These are phyloP conservation scores for Alternaria metachromatica DNA, from an alignment of 2,329 filamentous ascomycete species.

Conservation along the genomic window DNA sequence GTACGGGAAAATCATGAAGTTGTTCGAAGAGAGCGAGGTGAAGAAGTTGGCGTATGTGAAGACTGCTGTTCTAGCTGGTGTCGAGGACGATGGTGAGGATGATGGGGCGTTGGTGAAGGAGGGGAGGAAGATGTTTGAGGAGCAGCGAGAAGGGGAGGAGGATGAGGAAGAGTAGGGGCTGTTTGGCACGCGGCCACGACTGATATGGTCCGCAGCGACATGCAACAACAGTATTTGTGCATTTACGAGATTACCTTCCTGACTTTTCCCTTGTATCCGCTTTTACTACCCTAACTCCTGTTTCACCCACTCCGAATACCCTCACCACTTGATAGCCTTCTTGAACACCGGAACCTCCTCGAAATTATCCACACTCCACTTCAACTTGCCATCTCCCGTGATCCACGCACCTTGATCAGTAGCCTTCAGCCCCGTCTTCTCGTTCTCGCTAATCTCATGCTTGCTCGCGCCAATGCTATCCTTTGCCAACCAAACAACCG, in stretches of 20 bases:
- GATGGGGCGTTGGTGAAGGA: conserved; percentile 2
- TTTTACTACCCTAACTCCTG: background rate
- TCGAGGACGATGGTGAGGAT: conserved; percentile 8
- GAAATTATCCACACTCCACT: conserved; percentile 42
- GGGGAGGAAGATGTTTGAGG: conserved; percentile 21
- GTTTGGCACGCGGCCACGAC: background rate
- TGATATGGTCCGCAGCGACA: background rate
- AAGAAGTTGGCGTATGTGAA: conserved; percentile 14
- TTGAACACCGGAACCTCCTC: conserved; percentile 44
- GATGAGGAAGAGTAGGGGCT: background rate
- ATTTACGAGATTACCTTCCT: background rate
- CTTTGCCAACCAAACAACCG: conserved; percentile 43
- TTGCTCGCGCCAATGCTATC: conserved; percentile 44
- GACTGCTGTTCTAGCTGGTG: conserved; percentile 14
- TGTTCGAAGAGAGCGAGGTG: conserved; percentile 16
- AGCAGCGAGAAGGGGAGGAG: background rate
- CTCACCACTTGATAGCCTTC: conserved; percentile 37
- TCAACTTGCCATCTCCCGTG: conserved; percentile 36
- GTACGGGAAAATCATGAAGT: conserved; percentile 22
- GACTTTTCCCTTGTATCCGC: background rate
- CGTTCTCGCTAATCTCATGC: conserved; percentile 39
- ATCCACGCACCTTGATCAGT: conserved; percentile 47
- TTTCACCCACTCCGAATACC: background rate
- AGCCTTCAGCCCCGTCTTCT: conserved; percentile 32
- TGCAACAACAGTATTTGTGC: background rate